These are phyloP conservation scores for Cryphonectria carpinicola DNA, from an alignment of 2,329 filamentous ascomycete genomes.

Conservation along the genomic window DNA sequence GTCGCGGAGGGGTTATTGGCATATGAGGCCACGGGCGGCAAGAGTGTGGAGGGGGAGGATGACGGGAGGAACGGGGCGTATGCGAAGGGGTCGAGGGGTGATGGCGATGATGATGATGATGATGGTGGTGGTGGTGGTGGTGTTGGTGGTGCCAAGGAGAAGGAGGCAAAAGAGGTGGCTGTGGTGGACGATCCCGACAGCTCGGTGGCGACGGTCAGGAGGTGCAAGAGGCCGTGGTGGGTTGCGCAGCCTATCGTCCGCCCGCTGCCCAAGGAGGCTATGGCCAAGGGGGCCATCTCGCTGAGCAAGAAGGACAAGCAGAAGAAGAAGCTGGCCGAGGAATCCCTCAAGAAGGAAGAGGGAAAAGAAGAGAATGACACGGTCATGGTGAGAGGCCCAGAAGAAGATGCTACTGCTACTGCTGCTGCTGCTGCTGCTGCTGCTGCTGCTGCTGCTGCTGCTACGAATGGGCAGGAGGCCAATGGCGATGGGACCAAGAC, in stretches of 20 bases:
- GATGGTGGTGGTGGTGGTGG: not conserved
- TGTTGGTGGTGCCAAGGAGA: slow-evolving; percentile 19
- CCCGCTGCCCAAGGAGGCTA: slow-evolving; percentile 83
- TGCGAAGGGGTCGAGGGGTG: slow-evolving; percentile 35
- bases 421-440: not conserved
- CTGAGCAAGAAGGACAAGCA: slow-evolving; percentile 71
- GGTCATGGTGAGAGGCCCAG: not conserved
- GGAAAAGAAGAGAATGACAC: not conserved
- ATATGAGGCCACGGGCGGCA: slow-evolving; percentile 59
- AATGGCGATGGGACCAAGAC: slow-evolving; percentile 9
- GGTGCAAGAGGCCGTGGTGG: slow-evolving; percentile 86
- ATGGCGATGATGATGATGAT: not conserved
- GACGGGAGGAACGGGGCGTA: slow-evolving; percentile 27
- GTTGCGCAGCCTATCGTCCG: slow-evolving; percentile 85
- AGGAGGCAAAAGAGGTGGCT: slow-evolving; percentile 36
- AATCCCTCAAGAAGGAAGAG: slow-evolving; percentile 32
- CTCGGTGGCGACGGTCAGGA: slow-evolving; percentile 68
- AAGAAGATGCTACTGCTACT: not conserved
- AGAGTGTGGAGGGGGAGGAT: slow-evolving; percentile 45
- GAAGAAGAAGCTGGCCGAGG: slow-evolving; percentile 48
- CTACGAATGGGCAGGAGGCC: not conserved
- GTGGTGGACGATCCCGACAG: slow-evolving; percentile 55
- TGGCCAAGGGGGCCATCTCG: slow-evolving; percentile 77
- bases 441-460: not conserved
- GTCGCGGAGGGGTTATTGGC: slow-evolving; percentile 74